Evolutionary conservation across 148 eudicot species (phyloP).

Genomic region (Pharnaceum exiguum): DNA sequence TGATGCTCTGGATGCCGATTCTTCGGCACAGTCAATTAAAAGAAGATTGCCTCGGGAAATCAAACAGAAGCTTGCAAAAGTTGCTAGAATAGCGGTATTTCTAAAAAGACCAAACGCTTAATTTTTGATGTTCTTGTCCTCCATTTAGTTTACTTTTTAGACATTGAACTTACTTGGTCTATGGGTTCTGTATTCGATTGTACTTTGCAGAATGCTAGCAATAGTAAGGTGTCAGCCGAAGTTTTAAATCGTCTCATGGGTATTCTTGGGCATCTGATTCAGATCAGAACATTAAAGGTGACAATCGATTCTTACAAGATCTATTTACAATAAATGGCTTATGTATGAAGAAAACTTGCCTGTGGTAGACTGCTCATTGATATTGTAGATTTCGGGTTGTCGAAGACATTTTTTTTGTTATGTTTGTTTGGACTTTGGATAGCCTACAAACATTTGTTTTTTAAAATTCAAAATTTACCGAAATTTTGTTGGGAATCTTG

Average conservation of each 20-base stretch:
- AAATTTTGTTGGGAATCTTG: no score
- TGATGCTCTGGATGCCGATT: slow-evolving; percentile 72
- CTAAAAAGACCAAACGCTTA: background rate
- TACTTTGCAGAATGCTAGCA: slow-evolving; percentile 75
- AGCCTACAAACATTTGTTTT: no score
- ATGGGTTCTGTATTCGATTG: background rate
- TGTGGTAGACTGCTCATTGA: no score
- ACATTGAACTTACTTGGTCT: background rate
- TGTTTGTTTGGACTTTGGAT: no score
- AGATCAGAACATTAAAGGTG: slow-evolving; percentile 90
- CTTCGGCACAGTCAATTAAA: slow-evolving; percentile 65
- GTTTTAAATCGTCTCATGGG: slow-evolving; percentile 82
- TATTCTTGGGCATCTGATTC: slow-evolving; percentile 84
- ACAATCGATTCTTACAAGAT: no score
- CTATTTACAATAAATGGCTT: no score
- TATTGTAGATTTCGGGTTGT: no score
- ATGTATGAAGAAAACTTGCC: no score
- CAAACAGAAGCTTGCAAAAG: slow-evolving; percentile 93
- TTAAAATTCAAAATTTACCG: no score
- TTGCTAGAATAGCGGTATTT: slow-evolving; percentile 84
- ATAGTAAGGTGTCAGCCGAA: slow-evolving; percentile 73
- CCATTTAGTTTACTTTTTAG: background rate
- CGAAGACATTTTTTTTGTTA: no score
- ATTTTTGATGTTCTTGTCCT: background rate
- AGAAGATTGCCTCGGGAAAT: slow-evolving; percentile 90